phyloP scores from a whole-genome alignment of 2,329 filamentous ascomycete species.

The Colletotrichum graminicola region DNA sequence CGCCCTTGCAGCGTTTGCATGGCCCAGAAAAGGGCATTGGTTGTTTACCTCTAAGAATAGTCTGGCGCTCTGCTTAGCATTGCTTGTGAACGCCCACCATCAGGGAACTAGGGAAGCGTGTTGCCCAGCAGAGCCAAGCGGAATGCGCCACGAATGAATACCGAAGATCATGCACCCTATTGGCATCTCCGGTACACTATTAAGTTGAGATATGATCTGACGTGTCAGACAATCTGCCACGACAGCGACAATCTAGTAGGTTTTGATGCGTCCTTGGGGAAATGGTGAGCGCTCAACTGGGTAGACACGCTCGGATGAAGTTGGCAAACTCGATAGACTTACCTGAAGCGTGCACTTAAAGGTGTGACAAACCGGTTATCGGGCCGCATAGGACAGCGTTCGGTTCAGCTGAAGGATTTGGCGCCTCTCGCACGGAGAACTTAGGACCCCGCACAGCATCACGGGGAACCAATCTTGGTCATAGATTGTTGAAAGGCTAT shows the following conservation, averaged over 20 bases:
- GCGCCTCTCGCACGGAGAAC: background rate
- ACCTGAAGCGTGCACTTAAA: background rate
- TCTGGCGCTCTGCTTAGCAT: background rate
- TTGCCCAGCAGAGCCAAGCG: conserved; percentile 15
- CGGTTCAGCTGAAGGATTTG: background rate
- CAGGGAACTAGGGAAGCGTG: background rate
- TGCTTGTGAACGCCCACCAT: background rate
- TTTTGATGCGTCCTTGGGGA: background rate
- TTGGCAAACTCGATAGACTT: background rate
- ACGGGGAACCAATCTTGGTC: background rate
- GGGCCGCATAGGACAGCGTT: background rate
- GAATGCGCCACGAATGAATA: background rate
- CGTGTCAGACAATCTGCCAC: background rate
- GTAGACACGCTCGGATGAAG: background rate
- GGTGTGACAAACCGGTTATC: background rate
- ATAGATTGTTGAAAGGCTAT: too few relatives aligned
- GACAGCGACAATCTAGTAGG: background rate
- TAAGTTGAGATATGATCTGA: background rate
- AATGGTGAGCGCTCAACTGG: too few relatives aligned
- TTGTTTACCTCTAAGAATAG: conserved; percentile 11
- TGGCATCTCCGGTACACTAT: background rate
- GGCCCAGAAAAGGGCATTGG: background rate
- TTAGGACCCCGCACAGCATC: too few relatives aligned
- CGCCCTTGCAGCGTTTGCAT: conserved; percentile 12
- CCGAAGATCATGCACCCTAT: conserved; percentile 19